Evolutionary conservation across 352 stramenopile genomes (phyloP), one percentile per base, ranked within the genome.

Genomic region (Globisporangium nunn): DNA sequence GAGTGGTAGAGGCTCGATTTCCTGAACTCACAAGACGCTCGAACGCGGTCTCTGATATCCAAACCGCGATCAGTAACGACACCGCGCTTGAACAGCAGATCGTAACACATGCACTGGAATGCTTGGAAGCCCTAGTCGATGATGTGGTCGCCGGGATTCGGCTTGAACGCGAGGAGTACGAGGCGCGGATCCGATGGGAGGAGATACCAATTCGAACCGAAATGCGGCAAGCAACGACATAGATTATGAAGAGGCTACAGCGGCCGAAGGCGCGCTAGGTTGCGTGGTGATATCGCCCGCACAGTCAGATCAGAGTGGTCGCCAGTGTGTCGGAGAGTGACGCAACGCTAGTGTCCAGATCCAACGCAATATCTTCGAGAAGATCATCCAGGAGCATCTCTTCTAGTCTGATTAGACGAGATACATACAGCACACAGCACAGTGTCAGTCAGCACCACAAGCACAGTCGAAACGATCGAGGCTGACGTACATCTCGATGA

Each of bases 401-500:
- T 7, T 64, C 60, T 47, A 78, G 51, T 58, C 67, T 75, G 47
- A 8, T 54, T 37, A 37, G 33, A 37, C 33, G 10, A 37, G 44
- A 8, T 14, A 11, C 43, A 15, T 23, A 23, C 6, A 23, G 51
- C 2, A 2, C 12, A 50, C 18, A 45, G 6, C 17, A 41, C 17
- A 37, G 52, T 15, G 23, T 59, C 23, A 56, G 43, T 45, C 6
- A 15, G 3, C 15, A 1, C 11, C 29, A 14, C 58, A 50, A 28
- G 10, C 6, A 14, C 8, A 45, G 29, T 5, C 3, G 4, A 14
- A 29, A 40, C n/a, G 10, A 31, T 4, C 17, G 28, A n/a, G 23
- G 2, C 1, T 2, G 17, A 77, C 75, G 51, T 54, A 85, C 78
- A 87, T 77, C 62, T 88, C 78, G 50, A 88, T 78, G 23, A 88